Conservation (phyloP, 257 asterid genomes). For the Forsythia suspensa region DNA sequence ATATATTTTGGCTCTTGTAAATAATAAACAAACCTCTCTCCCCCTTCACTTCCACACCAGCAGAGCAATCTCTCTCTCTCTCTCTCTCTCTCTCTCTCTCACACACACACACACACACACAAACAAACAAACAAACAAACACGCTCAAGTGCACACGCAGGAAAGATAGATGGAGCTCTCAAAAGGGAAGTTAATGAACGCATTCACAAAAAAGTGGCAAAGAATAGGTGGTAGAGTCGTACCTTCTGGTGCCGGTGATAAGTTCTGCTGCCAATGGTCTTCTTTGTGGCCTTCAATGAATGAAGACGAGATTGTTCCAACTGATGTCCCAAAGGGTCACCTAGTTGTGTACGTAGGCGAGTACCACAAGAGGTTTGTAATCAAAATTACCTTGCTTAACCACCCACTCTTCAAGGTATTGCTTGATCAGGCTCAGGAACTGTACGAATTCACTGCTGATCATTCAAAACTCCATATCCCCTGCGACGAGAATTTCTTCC, state of each 20-base stretch:
- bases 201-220: slow-evolving; percentile 50
- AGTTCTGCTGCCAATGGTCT: slow-evolving; percentile 63
- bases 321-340: slow-evolving; percentile 91
- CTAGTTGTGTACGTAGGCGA: slow-evolving; percentile 83
- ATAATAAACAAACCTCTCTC: slow-evolving; percentile 54
- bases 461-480: slow-evolving; percentile 74
- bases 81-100: not conserved
- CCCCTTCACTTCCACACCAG: slow-evolving; percentile 37
- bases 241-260: slow-evolving; percentile 40
- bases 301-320: slow-evolving; percentile 55
- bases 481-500: slow-evolving; percentile 76
- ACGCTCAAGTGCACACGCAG: not conserved
- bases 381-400: slow-evolving; percentile 62
- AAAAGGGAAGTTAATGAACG: slow-evolving; percentile 43
- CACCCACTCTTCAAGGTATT: slow-evolving; percentile 77
- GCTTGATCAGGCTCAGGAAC: slow-evolving; percentile 83
- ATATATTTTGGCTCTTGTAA: slow-evolving; percentile 35
- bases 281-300: slow-evolving; percentile 39
- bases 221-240: slow-evolving; percentile 37
- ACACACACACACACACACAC: too few relatives aligned
- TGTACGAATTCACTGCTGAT: slow-evolving; percentile 54
- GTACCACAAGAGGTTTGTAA: slow-evolving; percentile 65
- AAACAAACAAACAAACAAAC: not conserved
- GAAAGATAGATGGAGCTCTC: slow-evolving; percentile 31
- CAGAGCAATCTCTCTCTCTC: slow-evolving; percentile 14